Conservation (phyloP, 2,329 filamentous ascomycete species). For the Paecilomyces niveus region DNA sequence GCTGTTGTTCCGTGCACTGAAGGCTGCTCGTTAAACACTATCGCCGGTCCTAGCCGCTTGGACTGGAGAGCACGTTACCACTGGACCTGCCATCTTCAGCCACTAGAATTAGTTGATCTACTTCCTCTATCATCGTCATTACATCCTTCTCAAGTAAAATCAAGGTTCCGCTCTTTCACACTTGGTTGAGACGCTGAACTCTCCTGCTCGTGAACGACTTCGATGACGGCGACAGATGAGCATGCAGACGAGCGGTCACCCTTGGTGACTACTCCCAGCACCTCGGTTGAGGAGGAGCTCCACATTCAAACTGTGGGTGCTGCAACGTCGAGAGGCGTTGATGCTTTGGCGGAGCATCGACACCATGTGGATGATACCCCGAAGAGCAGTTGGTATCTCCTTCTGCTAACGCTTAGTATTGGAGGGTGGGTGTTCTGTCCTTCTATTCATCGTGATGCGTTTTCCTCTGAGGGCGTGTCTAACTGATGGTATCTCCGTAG, state of each 20-base stretch:
- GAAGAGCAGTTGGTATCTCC: constrained; percentile 79
- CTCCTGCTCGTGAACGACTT: constrained; percentile 1
- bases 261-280: constrained; percentile 18
- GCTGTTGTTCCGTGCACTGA: not conserved
- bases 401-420: constrained; percentile 78
- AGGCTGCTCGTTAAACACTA: not conserved
- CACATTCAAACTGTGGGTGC: constrained; percentile 1
- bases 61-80: not conserved
- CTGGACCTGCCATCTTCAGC: not conserved
- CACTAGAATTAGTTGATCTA: not conserved
- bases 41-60: not conserved
- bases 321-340: constrained; percentile 11
- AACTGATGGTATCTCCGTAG: constrained; percentile 29
- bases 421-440: constrained; percentile 50
- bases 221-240: constrained; percentile 12
- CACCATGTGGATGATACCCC: constrained; percentile 45
- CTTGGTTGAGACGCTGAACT: not conserved
- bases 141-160: not conserved
- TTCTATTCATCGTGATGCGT: not conserved
- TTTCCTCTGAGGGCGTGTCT: not conserved
- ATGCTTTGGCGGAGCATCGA: constrained; percentile 10
- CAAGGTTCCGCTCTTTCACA: not conserved
- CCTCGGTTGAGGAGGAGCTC: constrained; percentile 6
- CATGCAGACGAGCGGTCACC: constrained; percentile 20
- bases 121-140: not conserved